Percentiles rank a stretch among this genome's conserved stretches.
These are phyloP conservation scores for Alternaria sp. DNA, from an alignment of 2,329 filamentous ascomycete species.

Conservation along the genomic window DNA sequence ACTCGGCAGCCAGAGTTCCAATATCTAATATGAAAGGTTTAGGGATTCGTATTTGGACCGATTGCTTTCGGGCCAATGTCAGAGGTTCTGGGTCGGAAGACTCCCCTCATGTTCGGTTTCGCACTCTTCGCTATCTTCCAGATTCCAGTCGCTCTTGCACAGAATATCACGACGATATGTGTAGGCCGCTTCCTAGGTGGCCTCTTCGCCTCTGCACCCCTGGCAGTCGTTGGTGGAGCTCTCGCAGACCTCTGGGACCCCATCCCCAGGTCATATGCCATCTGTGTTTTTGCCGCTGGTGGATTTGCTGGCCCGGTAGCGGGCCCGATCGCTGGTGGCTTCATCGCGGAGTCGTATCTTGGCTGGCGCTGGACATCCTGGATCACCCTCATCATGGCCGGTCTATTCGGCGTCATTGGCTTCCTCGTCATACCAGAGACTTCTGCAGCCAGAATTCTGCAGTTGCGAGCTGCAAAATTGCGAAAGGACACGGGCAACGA, in stretches of 20 bases:
- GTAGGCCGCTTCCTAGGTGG: constrained; percentile 60
- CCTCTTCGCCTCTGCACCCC: constrained; percentile 55
- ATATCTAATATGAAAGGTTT: constrained; percentile 9
- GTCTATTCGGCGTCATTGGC: constrained; percentile 30
- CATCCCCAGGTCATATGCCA: constrained; percentile 44
- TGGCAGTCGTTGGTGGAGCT: constrained; percentile 44
- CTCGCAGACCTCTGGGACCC: constrained; percentile 47
- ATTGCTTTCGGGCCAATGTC: constrained; percentile 57
- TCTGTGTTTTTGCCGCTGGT: constrained; percentile 45
- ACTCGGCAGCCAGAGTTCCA: background rate
- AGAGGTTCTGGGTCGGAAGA: constrained; percentile 56
- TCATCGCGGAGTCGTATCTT: constrained; percentile 42
- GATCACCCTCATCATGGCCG: constrained; percentile 47
- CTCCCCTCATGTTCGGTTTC: constrained; percentile 41
- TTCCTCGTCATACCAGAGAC: constrained; percentile 39
- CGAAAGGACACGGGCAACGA: constrained; percentile 46
- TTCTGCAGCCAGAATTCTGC: constrained; percentile 38
- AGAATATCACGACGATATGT: constrained; percentile 60
- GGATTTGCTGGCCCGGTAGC: constrained; percentile 45
- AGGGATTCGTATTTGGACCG: constrained; percentile 59
- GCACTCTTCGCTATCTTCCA: constrained; percentile 50
- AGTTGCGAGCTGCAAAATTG: constrained; percentile 37
- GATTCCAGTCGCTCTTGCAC: constrained; percentile 48
- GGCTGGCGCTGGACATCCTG: constrained; percentile 49
- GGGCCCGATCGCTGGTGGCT: constrained; percentile 57